A percentile compares a stretch with the other conserved stretches of the same genome.
Evolutionary conservation across 2,329 filamentous ascomycete species (phyloP).

Genomic region (Sporothrix luriei): DNA sequence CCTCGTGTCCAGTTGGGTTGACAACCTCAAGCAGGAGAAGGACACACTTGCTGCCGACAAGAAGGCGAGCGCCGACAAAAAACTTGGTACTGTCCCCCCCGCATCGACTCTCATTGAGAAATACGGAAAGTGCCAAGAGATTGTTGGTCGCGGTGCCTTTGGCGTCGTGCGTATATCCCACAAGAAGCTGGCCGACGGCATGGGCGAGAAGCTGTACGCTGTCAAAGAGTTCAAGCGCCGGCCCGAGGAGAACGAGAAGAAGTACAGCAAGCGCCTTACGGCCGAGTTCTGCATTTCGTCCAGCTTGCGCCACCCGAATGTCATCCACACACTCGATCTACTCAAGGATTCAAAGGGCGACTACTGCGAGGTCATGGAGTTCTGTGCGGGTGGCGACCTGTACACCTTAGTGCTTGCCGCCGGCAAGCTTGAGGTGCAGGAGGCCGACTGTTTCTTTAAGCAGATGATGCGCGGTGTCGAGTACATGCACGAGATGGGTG

Average conservation of each 20-base stretch:
- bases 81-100: conserved; percentile 38
- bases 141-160: conserved; percentile 94
- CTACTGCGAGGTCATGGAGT: conserved; percentile 99
- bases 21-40: conserved; percentile 86
- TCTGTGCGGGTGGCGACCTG: conserved; percentile 92
- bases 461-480: conserved; percentile 98
- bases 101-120: conserved; percentile 79
- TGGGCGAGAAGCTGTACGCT: conserved; percentile 85
- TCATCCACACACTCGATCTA: conserved; percentile 95
- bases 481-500: conserved; percentile 99
- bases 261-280: conserved; percentile 95
- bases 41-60: conserved; percentile 74
- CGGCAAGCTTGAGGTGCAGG: conserved; percentile 85
- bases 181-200: conserved; percentile 83
- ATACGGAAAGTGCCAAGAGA: conserved; percentile 97
- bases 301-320: conserved; percentile 92
- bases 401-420: conserved; percentile 91
- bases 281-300: conserved; percentile 99
- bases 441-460: conserved; percentile 98
- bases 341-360: conserved; percentile 95
- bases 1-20: conserved; percentile 93
- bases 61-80: conserved; percentile 37
- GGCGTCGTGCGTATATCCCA: conserved; percentile 97
- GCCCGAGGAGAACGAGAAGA: conserved; percentile 92
- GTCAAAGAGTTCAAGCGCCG: conserved; percentile 97